Percentiles rank a stretch among this genome's conserved stretches.
These are phyloP conservation scores for Metschnikowia gelsemii DNA, from an alignment of 805 yeast genomes.

Conservation along the genomic window DNA sequence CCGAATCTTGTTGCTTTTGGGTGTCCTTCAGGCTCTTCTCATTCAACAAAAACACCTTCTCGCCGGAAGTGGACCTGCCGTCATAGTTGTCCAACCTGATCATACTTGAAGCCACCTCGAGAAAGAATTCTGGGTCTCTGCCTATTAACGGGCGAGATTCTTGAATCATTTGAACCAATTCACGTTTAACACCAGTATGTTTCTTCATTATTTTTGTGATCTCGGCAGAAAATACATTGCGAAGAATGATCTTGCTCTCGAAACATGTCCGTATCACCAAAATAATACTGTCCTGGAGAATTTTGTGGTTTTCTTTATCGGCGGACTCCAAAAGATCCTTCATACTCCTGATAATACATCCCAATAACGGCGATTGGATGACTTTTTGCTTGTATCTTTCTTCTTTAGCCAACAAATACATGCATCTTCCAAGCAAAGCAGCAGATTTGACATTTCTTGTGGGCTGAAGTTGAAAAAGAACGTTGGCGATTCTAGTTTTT, in stretches of 20 bases:
- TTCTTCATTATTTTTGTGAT: slow-evolving; percentile 35
- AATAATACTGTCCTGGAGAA: slow-evolving; percentile 35
- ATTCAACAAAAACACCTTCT: slow-evolving; percentile 23
- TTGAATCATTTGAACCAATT: slow-evolving; percentile 43
- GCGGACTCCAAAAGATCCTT: slow-evolving; percentile 25
- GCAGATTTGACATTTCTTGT: slow-evolving; percentile 11
- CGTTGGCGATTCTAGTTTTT: slow-evolving; percentile 40
- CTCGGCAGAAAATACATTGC: slow-evolving; percentile 50
- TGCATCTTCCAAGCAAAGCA: slow-evolving; percentile 49
- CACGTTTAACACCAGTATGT: slow-evolving; percentile 7
- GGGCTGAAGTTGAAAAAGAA: slow-evolving; percentile 39
- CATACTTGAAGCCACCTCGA: slow-evolving; percentile 43
- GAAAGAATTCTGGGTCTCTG: slow-evolving; percentile 49
- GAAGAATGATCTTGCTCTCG: slow-evolving; percentile 56
- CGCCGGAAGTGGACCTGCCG: slow-evolving; percentile 26
- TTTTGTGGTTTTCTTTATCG: slow-evolving; percentile 18
- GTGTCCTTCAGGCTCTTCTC: slow-evolving; percentile 8
- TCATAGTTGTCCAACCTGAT: slow-evolving; percentile 47
- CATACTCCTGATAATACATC: slow-evolving; percentile 46
- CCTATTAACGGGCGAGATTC: slow-evolving; percentile 51
- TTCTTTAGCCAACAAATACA: slow-evolving; percentile 53
- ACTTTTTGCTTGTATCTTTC: slow-evolving; percentile 42
- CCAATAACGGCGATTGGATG: slow-evolving; percentile 47
- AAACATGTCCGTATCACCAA: slow-evolving; percentile 65
- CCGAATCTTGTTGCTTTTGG: slow-evolving; percentile 1